These are phyloP conservation scores for Trametes coccinea DNA, from an alignment of 768 basidiomycete genomes.

Conservation along the genomic window DNA sequence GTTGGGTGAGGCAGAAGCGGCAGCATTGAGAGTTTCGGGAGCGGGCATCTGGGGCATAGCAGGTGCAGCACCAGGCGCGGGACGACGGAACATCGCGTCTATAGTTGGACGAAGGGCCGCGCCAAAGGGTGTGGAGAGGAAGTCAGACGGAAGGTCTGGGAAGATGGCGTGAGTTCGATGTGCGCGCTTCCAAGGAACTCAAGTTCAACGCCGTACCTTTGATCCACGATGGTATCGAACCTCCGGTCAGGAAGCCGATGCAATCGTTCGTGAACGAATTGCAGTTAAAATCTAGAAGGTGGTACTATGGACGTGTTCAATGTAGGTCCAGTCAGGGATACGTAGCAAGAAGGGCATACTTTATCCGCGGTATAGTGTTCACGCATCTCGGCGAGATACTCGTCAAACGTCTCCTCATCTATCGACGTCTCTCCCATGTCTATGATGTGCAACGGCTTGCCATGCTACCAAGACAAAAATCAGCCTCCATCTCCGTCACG, in stretches of 20 bases:
- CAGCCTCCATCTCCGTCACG: not conserved
- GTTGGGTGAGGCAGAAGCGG: slow-evolving; percentile 40
- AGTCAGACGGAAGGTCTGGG: slow-evolving; percentile 75
- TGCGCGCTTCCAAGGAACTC: not conserved
- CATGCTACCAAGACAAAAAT: slow-evolving; percentile 51
- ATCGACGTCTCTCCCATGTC: slow-evolving; percentile 79
- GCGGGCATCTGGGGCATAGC: slow-evolving; percentile 34
- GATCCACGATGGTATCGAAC: slow-evolving; percentile 78
- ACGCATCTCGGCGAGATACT: slow-evolving; percentile 76
- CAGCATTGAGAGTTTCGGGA: slow-evolving; percentile 33
- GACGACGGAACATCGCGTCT: slow-evolving; percentile 80
- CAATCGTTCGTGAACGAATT: slow-evolving; percentile 93
- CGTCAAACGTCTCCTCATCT: slow-evolving; percentile 82
- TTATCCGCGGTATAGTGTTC: slow-evolving; percentile 89
- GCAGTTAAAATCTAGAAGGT: slow-evolving; percentile 94
- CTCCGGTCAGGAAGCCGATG: slow-evolving; percentile 83
- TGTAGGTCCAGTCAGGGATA: not conserved
- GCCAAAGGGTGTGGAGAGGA: slow-evolving; percentile 88
- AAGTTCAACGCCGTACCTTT: slow-evolving; percentile 53
- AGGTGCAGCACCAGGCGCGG: slow-evolving; percentile 44
- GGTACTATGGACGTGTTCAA: slow-evolving; percentile 53
- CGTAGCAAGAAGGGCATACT: slow-evolving; percentile 42
- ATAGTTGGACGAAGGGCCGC: slow-evolving; percentile 85
- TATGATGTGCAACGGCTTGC: slow-evolving; percentile 65
- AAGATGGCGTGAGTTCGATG: not conserved